phyloP scores from a whole-genome alignment of 805 yeast genomes.

The Debaryomyces castellii region DNA sequence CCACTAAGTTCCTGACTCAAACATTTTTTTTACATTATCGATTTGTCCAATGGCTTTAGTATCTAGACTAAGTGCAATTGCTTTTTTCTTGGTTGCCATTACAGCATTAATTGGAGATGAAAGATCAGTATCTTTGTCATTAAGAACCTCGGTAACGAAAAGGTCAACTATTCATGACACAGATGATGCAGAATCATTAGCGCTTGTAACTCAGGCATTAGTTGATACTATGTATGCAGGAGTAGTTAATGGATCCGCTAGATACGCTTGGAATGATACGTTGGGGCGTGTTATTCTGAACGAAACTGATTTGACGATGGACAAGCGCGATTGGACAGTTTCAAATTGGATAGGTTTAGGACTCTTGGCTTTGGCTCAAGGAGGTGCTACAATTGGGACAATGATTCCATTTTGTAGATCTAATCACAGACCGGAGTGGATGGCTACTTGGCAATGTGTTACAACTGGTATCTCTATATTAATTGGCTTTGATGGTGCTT shows the following conservation, averaged over 20 bases:
- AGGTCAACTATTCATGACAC: neutral
- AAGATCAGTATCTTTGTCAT: neutral
- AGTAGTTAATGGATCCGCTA: neutral
- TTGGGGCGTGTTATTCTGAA: neutral
- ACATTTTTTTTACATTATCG: too few relatives aligned
- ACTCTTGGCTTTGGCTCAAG: neutral
- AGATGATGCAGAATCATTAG: neutral
- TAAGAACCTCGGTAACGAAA: neutral
- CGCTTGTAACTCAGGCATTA: neutral
- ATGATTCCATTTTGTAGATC: neutral
- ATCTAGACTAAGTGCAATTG: too few relatives aligned
- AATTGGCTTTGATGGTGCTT: neutral
- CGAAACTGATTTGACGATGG: neutral
- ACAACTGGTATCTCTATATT: neutral
- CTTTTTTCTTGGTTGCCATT: too few relatives aligned
- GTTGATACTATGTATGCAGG: neutral
- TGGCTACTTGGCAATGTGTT: neutral
- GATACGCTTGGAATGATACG: neutral
- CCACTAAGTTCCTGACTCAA: too few relatives aligned
- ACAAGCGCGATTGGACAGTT: neutral
- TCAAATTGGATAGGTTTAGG: neutral
- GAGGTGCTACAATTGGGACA: neutral
- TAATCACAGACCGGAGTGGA: neutral
- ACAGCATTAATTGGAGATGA: too few relatives aligned
- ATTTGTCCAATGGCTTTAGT: too few relatives aligned